Conservation (phyloP, 208 protist genomes). For the Trypanosoma lewisi region DNA sequence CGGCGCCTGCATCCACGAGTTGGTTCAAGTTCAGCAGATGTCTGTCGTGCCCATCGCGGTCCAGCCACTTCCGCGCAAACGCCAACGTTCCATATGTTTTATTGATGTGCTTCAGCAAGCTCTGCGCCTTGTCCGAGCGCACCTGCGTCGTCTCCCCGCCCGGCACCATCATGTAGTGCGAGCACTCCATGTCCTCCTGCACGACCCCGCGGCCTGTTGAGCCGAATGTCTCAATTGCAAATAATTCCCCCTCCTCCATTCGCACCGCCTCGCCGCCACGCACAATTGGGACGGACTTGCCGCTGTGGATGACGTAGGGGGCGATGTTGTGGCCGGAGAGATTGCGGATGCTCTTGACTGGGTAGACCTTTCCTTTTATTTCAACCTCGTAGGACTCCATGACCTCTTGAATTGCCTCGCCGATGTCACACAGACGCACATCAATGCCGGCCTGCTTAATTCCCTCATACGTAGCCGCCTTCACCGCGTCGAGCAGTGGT, state of each 20-base stretch:
- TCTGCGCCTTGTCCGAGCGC: slow-evolving; percentile 85
- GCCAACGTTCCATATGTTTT: slow-evolving; percentile 95
- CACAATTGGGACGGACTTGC: slow-evolving; percentile 99
- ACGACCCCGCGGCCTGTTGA: slow-evolving; percentile 95
- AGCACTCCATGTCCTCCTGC: slow-evolving; percentile 95
- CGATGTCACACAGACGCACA: slow-evolving; percentile 94
- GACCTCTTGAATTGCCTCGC: slow-evolving; percentile 96
- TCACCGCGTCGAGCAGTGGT: slow-evolving; percentile 93
- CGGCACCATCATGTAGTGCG: slow-evolving; percentile 98
- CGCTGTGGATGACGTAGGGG: slow-evolving; percentile 98
- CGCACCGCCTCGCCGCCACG: slow-evolving; percentile 91
- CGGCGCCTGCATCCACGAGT: slow-evolving; percentile 85
- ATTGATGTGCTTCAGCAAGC: slow-evolving; percentile 92
- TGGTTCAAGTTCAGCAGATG: slow-evolving; percentile 89
- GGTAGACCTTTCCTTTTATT: slow-evolving; percentile 93
- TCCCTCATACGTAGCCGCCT: slow-evolving; percentile 97
- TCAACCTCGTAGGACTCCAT: slow-evolving; percentile 98
- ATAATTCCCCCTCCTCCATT: slow-evolving; percentile 98
- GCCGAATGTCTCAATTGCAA: slow-evolving; percentile 99
- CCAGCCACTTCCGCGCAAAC: slow-evolving; percentile 98
- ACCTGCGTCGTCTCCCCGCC: slow-evolving; percentile 62
- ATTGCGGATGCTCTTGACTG: slow-evolving; percentile 97
- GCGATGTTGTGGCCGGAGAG: slow-evolving; percentile 98
- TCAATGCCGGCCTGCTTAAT: slow-evolving; percentile 96
- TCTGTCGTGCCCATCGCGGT: slow-evolving; percentile 91